Evolutionary conservation across 495 filamentous ascomycete genomes (phyloP).

Genomic region (Staphylotrichum tortipilum): DNA sequence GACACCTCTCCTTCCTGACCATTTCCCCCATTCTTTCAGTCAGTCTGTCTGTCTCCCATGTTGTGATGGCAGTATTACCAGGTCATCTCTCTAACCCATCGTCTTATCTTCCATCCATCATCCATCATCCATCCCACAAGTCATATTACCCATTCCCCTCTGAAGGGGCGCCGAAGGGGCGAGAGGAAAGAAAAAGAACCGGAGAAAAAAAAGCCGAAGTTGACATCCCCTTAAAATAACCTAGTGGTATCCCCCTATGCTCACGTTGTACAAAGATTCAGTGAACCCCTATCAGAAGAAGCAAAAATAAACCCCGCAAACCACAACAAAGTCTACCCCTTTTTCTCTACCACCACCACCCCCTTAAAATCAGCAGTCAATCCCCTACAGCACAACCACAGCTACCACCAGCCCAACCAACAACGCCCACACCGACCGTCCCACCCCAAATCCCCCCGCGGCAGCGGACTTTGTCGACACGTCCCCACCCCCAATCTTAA

Average conservation of each 20-base stretch:
- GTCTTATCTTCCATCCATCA: too few species aligned
- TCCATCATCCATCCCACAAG: too few species aligned
- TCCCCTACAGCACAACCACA: constrained; percentile 1
- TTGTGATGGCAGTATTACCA: too few species aligned
- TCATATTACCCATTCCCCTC: too few species aligned
- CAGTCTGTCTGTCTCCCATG: too few species aligned
- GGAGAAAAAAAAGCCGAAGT: background rate
- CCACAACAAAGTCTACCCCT: background rate
- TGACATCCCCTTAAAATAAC: background rate
- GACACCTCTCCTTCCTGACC: too few species aligned
- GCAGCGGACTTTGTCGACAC: too few species aligned
- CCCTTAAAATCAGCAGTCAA: background rate
- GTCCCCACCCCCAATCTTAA: constrained; percentile 20
- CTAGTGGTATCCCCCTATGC: background rate
- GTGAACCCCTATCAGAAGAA: background rate
- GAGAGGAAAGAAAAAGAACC: background rate
- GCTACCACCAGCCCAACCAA: constrained; percentile 1
- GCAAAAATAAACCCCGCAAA: constrained; percentile 1
- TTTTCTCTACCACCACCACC: background rate
- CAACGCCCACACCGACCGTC: background rate
- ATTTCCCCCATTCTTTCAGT: too few species aligned
- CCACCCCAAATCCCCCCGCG: too few species aligned
- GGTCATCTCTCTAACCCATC: too few species aligned
- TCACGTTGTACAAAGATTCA: background rate
- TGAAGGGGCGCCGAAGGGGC: too few species aligned